Base-by-base conservation (phyloP, 441 rosid species). In the Populus hybrid region DNA sequence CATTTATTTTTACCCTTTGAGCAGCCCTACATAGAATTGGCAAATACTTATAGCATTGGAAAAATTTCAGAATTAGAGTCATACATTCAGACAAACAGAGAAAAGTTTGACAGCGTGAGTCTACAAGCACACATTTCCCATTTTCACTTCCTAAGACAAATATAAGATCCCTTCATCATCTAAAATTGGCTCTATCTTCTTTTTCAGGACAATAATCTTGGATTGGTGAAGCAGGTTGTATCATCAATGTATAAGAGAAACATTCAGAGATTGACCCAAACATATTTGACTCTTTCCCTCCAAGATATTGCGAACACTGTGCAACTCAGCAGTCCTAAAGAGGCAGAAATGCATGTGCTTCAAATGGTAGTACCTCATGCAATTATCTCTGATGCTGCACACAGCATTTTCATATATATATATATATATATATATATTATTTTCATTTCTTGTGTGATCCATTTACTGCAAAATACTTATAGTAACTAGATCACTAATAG, bases 331-430 rank as follows among this genome's bases (percentile, higher is more conserved):
- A 85, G 89, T 74, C 83, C 97, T 4, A 96, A 94, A 85, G 99
- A 93, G 87, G 99, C 97, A n/a, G 99, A 96, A 86, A 94, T 89
- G 95, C 99, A 91, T 83, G 98, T 96, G 81, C 99, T 96, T 74
- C 99, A 93, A 86, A 96, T 96, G 99, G 98, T 96, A 88, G 70
- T 74, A 72, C 74, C 69, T 2, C 4, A 10, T 36, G 57, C 65
- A 64, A 14, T 23, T 59, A 6, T 26, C 3, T 20, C 71, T n/a
- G 34, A 28, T 65, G 26, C 8, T 65, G 42, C 42, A 38, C 18
- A 10, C 24, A 8, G 10, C 5, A 16, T 9, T 24, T 63, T 63
- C 21, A 21, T 10, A 42, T 26, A 26, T 26, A 26, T 26, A 26
- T 26, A 26, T 26, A 26, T 26, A 26, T 26, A 28, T 28, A 28